Base-by-base conservation (phyloP, 106 monocot species). In the Dendrobium nobile region DNA sequence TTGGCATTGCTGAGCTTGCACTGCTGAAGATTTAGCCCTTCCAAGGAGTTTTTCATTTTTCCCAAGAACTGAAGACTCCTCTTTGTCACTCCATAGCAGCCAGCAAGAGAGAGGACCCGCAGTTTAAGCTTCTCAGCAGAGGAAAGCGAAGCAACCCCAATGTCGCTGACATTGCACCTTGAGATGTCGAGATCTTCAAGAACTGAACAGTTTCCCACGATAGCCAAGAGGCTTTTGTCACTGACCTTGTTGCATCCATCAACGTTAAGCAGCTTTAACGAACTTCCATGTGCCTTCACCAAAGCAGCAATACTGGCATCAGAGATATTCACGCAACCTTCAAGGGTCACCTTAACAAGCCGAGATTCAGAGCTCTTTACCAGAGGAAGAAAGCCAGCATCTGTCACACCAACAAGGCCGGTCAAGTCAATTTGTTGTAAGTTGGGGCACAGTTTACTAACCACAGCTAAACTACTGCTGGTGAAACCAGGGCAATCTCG, bases 171-270 rank as follows among this genome's bases (percentile, higher is more conserved):
- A 8, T 79, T 47, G 70, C 88, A 90, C 37, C 78, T 86, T 1
- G 96, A 93, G 33, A 96, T 48, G 75, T 96, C 93, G 22, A 96
- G 88, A 15, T 96, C 93, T 33, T 84, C 85, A 37, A 96, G 92
- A 55, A 85, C 18, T 22, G 79, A 72, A 61, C 96, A 96, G 72
- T 67, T 78, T 67, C 84, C 86, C 0, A 82, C 80, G 54, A 96
- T 92, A 16, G 83, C 88, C 33, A 93, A 27, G 19, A 93, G 79
- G 79, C 82, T 86, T 58, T 58, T 81, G 80, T 96, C 96, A 24
- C 88, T 92, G 54, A 96, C 81, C 82, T 86, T 96, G 65, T 70
- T 83, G 77, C 96, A 96, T 5, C 92, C 93, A 16, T 88, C 84
- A 18, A 96, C 87, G 72, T 89, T 84, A 51, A 96, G 93, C 27